A percentile compares a stretch with the other conserved stretches of the same genome.
Conservation (phyloP, 257 asterid genomes). For the Plectranthus barbatus region DNA sequence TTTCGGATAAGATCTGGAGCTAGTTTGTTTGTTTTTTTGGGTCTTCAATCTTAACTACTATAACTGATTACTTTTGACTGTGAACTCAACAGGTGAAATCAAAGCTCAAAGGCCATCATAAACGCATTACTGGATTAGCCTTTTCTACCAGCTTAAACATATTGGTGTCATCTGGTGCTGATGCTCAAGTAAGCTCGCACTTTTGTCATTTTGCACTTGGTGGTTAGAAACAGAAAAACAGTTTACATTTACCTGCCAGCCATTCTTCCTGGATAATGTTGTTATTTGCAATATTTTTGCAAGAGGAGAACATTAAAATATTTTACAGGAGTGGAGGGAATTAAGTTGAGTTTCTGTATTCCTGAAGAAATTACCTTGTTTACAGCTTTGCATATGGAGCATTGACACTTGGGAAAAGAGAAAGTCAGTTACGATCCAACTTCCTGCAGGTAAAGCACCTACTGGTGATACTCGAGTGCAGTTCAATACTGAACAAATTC, state of each 20-base stretch:
- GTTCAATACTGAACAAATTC: constrained; percentile 75
- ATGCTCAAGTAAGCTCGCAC: constrained; percentile 63
- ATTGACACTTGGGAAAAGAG: constrained; percentile 95
- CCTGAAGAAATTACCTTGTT: neutral
- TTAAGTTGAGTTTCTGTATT: neutral
- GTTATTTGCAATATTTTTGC: neutral
- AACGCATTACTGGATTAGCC: constrained; percentile 86
- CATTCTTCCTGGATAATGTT: neutral
- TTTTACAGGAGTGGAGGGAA: neutral
- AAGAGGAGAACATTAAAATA: neutral
- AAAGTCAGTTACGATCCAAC: constrained; percentile 65
- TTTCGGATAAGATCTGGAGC: constrained; percentile 1
- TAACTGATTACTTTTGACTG: constrained; percentile 4
- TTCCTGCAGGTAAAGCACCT: constrained; percentile 87
- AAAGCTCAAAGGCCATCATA: constrained; percentile 79
- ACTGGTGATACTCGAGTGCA: constrained; percentile 89
- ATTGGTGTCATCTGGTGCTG: constrained; percentile 92
- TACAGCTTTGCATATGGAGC: constrained; percentile 91
- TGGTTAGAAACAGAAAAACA: neutral
- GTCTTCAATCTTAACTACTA: neutral
- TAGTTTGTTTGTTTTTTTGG: neutral
- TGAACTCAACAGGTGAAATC: constrained; percentile 56
- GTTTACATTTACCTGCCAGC: neutral
- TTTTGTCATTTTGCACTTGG: neutral
- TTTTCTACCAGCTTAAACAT: constrained; percentile 77